Evolutionary conservation across 345 rosid species (phyloP).

Genomic region (Eucalyptus melliodora): DNA sequence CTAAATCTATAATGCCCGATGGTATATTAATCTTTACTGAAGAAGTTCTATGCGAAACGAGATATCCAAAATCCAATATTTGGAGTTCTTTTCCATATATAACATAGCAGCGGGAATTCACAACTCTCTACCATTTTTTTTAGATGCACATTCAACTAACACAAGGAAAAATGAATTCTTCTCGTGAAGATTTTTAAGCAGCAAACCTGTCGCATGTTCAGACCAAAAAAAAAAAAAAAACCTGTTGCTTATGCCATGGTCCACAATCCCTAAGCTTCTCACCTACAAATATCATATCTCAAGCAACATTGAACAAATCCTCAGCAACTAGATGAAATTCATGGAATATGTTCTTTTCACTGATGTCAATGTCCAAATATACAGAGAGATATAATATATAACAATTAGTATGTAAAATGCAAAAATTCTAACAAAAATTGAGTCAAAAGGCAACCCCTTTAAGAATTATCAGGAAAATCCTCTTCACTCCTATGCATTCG

Average conservation of each 20-base stretch:
- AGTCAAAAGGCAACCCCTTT: slow-evolving; percentile 27
- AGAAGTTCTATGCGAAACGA: not conserved
- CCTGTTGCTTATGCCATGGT: slow-evolving; percentile 84
- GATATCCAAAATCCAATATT: not conserved
- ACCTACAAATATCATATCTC: slow-evolving; percentile 86
- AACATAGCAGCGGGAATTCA: not conserved
- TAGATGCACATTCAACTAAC: not conserved
- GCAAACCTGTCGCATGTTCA: slow-evolving; percentile 40
- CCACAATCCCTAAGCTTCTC: slow-evolving; percentile 64
- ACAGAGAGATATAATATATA: not conserved
- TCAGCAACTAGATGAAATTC: slow-evolving; percentile 96
- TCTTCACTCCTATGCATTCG: slow-evolving; percentile 87
- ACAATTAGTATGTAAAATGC: not conserved
- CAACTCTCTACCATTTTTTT: not conserved
- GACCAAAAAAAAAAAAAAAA: not conserved
- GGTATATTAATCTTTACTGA: not conserved
- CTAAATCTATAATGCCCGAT: not conserved
- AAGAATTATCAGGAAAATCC: slow-evolving; percentile 81
- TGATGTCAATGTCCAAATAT: slow-evolving; percentile 85
- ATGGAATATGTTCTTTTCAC: slow-evolving; percentile 84
- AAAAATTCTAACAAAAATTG: not conserved
- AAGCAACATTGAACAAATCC: slow-evolving; percentile 87
- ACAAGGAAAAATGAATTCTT: not conserved
- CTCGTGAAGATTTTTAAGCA: not conserved
- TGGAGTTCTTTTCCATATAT: not conserved